Percentiles rank a stretch among this genome's conserved stretches.
Conservation (phyloP, 1,284 basidiomycete species). For the Cryptococcus sp. region DNA sequence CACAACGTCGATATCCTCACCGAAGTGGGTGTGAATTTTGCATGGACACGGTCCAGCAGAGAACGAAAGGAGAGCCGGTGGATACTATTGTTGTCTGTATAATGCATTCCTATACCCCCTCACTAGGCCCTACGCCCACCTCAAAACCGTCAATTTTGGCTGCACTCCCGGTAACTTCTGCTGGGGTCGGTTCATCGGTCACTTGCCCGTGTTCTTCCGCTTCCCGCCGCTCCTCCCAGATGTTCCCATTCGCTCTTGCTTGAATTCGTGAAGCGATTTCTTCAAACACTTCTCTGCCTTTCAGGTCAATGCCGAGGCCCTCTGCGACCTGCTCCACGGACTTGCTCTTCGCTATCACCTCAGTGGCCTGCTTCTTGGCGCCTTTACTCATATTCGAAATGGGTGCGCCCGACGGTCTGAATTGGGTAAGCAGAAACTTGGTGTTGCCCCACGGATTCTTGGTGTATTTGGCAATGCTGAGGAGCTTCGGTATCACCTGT, state of each 20-base stretch:
- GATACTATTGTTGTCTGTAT: not conserved
- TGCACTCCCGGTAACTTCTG: slow-evolving; percentile 11
- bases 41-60: slow-evolving; percentile 4
- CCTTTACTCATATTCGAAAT: slow-evolving; percentile 62
- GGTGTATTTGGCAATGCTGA: slow-evolving; percentile 68
- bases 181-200: slow-evolving; percentile 23
- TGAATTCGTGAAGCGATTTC: slow-evolving; percentile 25
- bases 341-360: slow-evolving; percentile 66
- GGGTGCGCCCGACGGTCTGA: slow-evolving; percentile 60
- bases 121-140: slow-evolving; percentile 21
- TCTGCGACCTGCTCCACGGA: slow-evolving; percentile 64
- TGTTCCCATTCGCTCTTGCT: slow-evolving; percentile 13
- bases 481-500: slow-evolving; percentile 71
- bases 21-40: not conserved
- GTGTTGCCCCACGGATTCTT: slow-evolving; percentile 80
- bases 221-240: slow-evolving; percentile 29
- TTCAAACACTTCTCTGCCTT: slow-evolving; percentile 34
- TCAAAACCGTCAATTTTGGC: slow-evolving; percentile 30
- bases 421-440: slow-evolving; percentile 87
- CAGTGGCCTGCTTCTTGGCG: slow-evolving; percentile 63
- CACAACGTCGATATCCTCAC: slow-evolving; percentile 1
- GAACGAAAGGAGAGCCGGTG: too few relatives aligned
- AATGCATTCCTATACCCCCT: not conserved
- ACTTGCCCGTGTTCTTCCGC: slow-evolving; percentile 27
- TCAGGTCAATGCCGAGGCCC: slow-evolving; percentile 40